phyloP scores from a whole-genome alignment of 441 rosid species.

The Breynia disticha region DNA sequence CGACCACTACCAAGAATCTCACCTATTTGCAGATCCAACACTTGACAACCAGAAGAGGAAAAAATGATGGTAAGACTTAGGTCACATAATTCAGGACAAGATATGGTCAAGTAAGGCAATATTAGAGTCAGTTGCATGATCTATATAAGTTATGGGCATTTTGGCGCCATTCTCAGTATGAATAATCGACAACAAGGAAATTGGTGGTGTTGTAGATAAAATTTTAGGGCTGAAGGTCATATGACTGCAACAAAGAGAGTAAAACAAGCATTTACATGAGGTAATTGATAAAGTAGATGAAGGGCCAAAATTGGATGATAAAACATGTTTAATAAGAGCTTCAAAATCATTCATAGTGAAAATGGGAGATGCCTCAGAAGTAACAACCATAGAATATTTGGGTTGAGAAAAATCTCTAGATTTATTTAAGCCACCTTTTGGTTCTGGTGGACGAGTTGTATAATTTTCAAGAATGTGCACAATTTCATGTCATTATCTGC shows the following conservation, averaged over 20 bases:
- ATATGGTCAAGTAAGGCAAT: not conserved
- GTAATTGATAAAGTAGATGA: not conserved
- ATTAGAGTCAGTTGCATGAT: not conserved
- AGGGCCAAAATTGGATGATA: not conserved
- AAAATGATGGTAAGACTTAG: not conserved
- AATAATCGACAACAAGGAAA: not conserved
- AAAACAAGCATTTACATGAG: not conserved
- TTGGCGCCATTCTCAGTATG: slow-evolving; percentile 4
- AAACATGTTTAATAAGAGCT: not conserved
- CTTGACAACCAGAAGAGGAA: slow-evolving; percentile 1
- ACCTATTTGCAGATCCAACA: slow-evolving; percentile 8
- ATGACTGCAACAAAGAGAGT: slow-evolving; percentile 12
- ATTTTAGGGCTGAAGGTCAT: not conserved
- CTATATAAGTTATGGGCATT: not conserved
- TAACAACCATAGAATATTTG: not conserved
- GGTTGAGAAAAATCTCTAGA: not conserved
- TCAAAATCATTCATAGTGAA: not conserved
- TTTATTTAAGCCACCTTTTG: not conserved
- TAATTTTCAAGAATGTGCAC: not conserved
- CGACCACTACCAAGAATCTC: slow-evolving; percentile 3
- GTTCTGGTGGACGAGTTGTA: not conserved
- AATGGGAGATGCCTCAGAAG: not conserved
- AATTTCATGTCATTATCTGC: not conserved
- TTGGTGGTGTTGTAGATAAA: not conserved
- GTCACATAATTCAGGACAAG: slow-evolving; percentile 6